These are phyloP conservation scores for Xerocomellus chrysenteron DNA, from an alignment of 768 basidiomycete species.

Conservation along the genomic window DNA sequence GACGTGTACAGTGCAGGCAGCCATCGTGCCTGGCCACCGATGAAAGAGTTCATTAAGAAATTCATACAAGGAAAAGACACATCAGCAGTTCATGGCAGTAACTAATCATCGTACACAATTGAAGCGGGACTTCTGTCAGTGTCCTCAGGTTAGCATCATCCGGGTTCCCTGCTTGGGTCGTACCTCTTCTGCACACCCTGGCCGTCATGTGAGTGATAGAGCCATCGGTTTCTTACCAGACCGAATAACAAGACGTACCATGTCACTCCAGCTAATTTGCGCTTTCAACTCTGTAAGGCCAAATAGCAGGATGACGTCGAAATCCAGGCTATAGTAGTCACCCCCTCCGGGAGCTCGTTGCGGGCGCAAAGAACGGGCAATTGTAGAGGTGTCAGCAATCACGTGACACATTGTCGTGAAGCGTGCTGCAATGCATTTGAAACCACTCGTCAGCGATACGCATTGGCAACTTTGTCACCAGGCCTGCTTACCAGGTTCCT, in stretches of 20 bases:
- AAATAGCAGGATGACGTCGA: constrained; percentile 45
- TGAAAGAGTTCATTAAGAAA: too few relatives aligned
- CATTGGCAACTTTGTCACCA: too few relatives aligned
- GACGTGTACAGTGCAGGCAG: too few relatives aligned
- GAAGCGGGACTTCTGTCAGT: constrained; percentile 19
- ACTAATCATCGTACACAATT: constrained; percentile 20
- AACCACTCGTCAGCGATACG: neutral
- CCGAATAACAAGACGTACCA: constrained; percentile 30
- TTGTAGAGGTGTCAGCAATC: constrained; percentile 6
- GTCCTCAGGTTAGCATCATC: neutral
- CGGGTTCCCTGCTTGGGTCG: neutral
- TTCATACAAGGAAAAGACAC: neutral
- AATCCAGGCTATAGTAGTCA: constrained; percentile 26
- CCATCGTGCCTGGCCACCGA: too few relatives aligned
- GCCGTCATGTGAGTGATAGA: neutral
- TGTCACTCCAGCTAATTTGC: constrained; percentile 44
- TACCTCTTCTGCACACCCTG: constrained; percentile 22
- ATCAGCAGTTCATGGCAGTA: neutral
- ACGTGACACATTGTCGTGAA: constrained; percentile 16
- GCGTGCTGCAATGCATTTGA: neutral
- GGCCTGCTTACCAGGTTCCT: constrained; percentile 14
- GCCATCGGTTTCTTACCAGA: too few relatives aligned
- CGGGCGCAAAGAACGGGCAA: neutral
- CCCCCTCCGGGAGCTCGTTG: neutral
- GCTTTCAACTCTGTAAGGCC: constrained; percentile 54